A percentile compares a stretch with the other conserved stretches of the same genome.
phyloP scores from a whole-genome alignment of 495 filamentous ascomycete genomes.

The Corynascus novoguineensis region DNA sequence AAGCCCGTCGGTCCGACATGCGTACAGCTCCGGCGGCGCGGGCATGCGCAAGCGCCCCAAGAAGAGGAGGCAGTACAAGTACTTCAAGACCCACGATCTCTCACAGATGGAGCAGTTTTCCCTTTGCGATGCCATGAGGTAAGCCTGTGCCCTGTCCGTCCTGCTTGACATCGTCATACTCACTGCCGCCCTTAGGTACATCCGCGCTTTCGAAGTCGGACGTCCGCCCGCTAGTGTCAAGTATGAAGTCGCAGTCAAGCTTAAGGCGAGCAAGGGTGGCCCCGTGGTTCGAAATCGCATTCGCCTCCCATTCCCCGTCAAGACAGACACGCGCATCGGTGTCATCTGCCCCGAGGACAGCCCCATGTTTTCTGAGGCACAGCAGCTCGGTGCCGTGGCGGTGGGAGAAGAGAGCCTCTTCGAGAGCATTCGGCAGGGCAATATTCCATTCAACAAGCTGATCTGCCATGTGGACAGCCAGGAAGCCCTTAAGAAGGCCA shows the following conservation, averaged over 20 bases:
- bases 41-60: slow-evolving; percentile 44
- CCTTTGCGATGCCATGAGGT: slow-evolving; percentile 92
- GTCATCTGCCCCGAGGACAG: slow-evolving; percentile 81
- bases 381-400: slow-evolving; percentile 66
- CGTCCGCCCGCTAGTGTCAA: slow-evolving; percentile 63
- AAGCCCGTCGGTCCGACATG: slow-evolving; percentile 32
- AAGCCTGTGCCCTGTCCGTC: slow-evolving; percentile 23
- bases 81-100: slow-evolving; percentile 53
- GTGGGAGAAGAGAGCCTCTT: slow-evolving; percentile 85
- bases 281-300: slow-evolving; percentile 81
- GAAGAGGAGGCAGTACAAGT: slow-evolving; percentile 61
- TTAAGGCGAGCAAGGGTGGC: slow-evolving; percentile 75
- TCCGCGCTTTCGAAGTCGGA: slow-evolving; percentile 89
- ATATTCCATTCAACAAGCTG: slow-evolving; percentile 80
- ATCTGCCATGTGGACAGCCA: slow-evolving; percentile 79
- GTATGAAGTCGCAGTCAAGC: slow-evolving; percentile 79
- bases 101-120: slow-evolving; percentile 61
- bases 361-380: slow-evolving; percentile 61
- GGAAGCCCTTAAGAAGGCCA: slow-evolving; percentile 65
- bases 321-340: slow-evolving; percentile 76
- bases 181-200: slow-evolving; percentile 66
- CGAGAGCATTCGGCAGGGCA: slow-evolving; percentile 64
- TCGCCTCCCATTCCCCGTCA: slow-evolving; percentile 80
- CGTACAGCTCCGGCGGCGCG: slow-evolving; percentile 30
- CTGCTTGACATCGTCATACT: slow-evolving; percentile 42